Percentiles rank a stretch among this genome's conserved stretches.
Conservation (phyloP, 305 asterid genomes). For the Solanum hybrid region DNA sequence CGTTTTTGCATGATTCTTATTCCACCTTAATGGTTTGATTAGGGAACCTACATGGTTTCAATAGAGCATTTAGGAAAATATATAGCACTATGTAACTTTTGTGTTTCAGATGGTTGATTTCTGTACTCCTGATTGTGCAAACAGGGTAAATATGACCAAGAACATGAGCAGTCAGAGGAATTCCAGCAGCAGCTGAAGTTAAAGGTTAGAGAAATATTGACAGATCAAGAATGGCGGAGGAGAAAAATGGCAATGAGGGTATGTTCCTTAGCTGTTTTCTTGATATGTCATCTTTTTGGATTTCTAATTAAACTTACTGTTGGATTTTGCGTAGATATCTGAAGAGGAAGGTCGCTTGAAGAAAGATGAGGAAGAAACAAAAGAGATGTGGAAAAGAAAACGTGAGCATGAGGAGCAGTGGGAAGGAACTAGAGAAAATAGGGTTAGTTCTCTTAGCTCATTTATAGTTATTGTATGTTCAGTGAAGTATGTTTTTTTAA, state of each 20-base stretch:
- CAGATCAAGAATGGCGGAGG: slow-evolving; percentile 99
- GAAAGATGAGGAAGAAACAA: slow-evolving; percentile 97
- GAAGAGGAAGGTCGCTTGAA: slow-evolving; percentile 99
- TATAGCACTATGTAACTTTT: neutral
- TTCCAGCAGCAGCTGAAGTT: slow-evolving; percentile 82
- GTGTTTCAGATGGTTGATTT: neutral
- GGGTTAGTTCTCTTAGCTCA: slow-evolving; percentile 43
- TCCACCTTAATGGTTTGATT: neutral
- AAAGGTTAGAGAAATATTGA: slow-evolving; percentile 89
- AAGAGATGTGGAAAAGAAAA: slow-evolving; percentile 97
- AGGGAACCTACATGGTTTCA: neutral
- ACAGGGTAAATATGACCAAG: slow-evolving; percentile 21
- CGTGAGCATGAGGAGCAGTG: slow-evolving; percentile 99
- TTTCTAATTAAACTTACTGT: no score
- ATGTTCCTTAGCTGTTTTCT: slow-evolving; percentile 4
- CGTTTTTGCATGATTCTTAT: neutral
- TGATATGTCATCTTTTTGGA: no score
- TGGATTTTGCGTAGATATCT: slow-evolving; percentile 49
- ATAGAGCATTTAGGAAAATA: neutral
- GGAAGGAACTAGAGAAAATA: slow-evolving; percentile 97
- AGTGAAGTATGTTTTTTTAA: neutral
- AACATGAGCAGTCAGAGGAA: slow-evolving; percentile 67
- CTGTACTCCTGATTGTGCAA: no score
- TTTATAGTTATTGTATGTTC: neutral
- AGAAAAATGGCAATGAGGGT: slow-evolving; percentile 99